Evolutionary conservation across 2,329 filamentous ascomycete species (phyloP).

Genomic region (Macrophomina phaseolina): DNA sequence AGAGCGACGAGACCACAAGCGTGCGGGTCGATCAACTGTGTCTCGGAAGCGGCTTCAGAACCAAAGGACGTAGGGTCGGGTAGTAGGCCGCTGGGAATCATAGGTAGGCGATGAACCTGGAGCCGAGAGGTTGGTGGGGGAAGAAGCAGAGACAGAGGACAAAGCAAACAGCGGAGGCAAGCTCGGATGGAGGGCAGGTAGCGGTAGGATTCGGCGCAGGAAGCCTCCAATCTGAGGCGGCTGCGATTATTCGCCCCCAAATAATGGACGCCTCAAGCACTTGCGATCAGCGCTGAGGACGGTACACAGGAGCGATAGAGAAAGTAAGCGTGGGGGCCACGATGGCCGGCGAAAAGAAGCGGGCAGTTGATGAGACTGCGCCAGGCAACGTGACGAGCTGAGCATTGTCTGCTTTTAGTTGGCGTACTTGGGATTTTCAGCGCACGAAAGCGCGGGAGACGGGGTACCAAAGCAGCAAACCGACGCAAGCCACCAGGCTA

Average conservation of each 20-base stretch:
- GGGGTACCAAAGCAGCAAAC: background rate
- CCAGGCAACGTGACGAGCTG: background rate
- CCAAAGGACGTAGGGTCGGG: no score
- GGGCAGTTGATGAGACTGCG: no score
- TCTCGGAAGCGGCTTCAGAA: background rate
- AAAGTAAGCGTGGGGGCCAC: conserved; percentile 2
- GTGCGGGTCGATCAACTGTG: background rate
- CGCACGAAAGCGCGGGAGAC: background rate
- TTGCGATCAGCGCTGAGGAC: conserved; percentile 4
- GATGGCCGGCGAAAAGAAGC: background rate
- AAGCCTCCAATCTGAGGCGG: conserved; percentile 7
- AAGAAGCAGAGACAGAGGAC: background rate
- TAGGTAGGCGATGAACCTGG: no score
- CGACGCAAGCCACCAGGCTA: conserved; percentile 12
- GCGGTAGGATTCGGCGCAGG: conserved; percentile 18
- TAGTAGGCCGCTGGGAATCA: no score
- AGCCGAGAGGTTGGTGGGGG: background rate
- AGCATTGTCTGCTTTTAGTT: background rate
- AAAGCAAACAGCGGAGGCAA: background rate
- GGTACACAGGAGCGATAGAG: background rate
- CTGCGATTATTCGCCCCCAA: background rate
- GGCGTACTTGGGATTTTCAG: no score
- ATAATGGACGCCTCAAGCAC: background rate
- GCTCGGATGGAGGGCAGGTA: background rate
- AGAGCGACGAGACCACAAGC: background rate